Conservation (phyloP, 1,284 basidiomycete species). For the Ganoderma sinense region DNA sequence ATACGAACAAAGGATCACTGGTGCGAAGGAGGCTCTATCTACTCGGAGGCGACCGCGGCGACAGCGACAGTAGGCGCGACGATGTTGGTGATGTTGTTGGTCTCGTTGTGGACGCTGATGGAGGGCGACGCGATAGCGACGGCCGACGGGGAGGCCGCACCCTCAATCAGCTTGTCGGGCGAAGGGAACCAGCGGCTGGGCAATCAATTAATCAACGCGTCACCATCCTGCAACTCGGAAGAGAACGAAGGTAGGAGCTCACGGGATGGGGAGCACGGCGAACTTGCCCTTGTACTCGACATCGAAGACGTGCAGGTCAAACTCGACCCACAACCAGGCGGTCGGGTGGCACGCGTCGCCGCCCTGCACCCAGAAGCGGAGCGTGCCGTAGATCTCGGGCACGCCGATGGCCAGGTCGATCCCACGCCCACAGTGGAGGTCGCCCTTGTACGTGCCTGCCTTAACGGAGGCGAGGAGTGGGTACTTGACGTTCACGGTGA, state of each 20-base stretch:
- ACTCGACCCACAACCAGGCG: neutral
- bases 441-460: neutral
- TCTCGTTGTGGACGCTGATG: too few species aligned
- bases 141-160: neutral
- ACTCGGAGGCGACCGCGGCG: neutral
- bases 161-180: neutral
- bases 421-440: neutral
- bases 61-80: neutral
- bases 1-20: neutral
- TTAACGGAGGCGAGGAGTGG: constrained; percentile 3
- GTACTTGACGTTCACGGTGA: constrained; percentile 1
- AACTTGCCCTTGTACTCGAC: neutral
- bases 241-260: neutral
- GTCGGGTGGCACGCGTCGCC: neutral
- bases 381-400: neutral
- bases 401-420: neutral
- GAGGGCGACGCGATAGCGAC: neutral
- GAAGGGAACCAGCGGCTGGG: neutral
- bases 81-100: neutral
- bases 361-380: neutral
- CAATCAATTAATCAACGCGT: neutral
- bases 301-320: too few species aligned
- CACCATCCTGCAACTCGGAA: neutral
- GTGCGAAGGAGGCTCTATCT: neutral
- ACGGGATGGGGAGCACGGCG: neutral